Evolutionary conservation across 2,329 filamentous ascomycete genomes (phyloP), one percentile per base, ranked within the genome.

Genomic region (Mycosphaerella sp.): DNA sequence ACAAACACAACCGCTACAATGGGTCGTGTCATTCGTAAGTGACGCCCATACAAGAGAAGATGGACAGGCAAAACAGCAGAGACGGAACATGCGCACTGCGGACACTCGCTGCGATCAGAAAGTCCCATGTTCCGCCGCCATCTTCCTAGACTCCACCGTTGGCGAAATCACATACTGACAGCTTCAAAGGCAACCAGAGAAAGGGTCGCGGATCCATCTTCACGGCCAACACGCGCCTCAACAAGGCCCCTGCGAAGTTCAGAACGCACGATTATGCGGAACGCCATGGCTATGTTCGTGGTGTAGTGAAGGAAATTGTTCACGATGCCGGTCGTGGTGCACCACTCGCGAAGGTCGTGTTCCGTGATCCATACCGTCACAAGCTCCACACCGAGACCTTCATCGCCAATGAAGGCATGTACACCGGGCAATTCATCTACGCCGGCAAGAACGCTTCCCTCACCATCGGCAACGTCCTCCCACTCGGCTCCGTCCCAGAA

Each of bases 381-480:
- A 95, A 95, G 85, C 85, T 90, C 74, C 79, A 89, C 75, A 91
- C 86, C 75, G 90, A 98, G 86, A 98, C 93, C 67, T 96, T 98
- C 86, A 98, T 98, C 73, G 93, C 93, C 78, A 98, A 97, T 80
- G 93, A 97, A 82, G 93, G 93, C 80, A 96, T 97, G 90, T 98
- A 97, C 88, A 96, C 93, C 65, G 93, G 93, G 74, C 93, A 98
- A 79, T 98, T 98, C 84, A 89, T 98, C 86, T 98, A 98, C 79
- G 93, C 91, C 73, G 93, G 93, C 74, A 98, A 98, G 89, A 93
- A 95, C 79, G 93, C 93, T 70, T 81, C 86, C 64, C 84, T 98
- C 71, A 97, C 87, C 71, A 85, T 98, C 75, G 93, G 93, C 76
- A 98, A 98, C 83, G 78, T 98, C 73, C 88, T 98, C 60, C 93